Percentiles rank a stretch among this genome's conserved stretches.
phyloP scores from a whole-genome alignment of 495 filamentous ascomycete genomes.

The Penicillium pancosmium region DNA sequence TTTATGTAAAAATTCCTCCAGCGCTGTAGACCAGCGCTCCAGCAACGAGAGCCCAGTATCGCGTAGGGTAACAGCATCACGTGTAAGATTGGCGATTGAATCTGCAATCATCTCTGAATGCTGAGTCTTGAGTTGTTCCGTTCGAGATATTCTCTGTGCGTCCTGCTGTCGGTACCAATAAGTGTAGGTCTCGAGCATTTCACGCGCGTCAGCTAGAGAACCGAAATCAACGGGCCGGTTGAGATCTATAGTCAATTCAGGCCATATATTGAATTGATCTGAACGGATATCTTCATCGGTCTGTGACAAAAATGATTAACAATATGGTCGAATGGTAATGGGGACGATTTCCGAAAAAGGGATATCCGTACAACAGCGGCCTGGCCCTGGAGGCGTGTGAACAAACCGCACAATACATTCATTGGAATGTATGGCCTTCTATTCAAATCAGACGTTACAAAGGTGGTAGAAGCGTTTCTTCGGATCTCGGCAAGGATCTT shows the following conservation, averaged over 20 bases:
- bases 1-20: constrained; percentile 17
- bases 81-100: neutral
- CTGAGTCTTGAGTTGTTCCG: neutral
- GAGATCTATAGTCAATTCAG: constrained; percentile 10
- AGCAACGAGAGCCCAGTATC: constrained; percentile 13
- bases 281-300: neutral
- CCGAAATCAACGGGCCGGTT: constrained; percentile 11
- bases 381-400: constrained; percentile 23
- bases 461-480: neutral
- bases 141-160: too few relatives aligned
- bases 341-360: neutral
- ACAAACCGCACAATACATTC: constrained; percentile 18
- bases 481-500: constrained; percentile 31
- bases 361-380: constrained; percentile 5
- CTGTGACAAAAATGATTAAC: constrained; percentile 1
- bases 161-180: constrained; percentile 3
- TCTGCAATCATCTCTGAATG: neutral
- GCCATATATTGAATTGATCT: constrained; percentile 4
- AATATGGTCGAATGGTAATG: neutral
- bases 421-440: constrained; percentile 17
- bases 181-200: constrained; percentile 21
- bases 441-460: constrained; percentile 7
- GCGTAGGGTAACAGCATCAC: constrained; percentile 3
- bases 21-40: constrained; percentile 17
- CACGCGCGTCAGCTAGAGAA: constrained; percentile 26